phyloP scores from a whole-genome alignment of 306 rosid species.

The Gynostemma pentaphyllum region DNA sequence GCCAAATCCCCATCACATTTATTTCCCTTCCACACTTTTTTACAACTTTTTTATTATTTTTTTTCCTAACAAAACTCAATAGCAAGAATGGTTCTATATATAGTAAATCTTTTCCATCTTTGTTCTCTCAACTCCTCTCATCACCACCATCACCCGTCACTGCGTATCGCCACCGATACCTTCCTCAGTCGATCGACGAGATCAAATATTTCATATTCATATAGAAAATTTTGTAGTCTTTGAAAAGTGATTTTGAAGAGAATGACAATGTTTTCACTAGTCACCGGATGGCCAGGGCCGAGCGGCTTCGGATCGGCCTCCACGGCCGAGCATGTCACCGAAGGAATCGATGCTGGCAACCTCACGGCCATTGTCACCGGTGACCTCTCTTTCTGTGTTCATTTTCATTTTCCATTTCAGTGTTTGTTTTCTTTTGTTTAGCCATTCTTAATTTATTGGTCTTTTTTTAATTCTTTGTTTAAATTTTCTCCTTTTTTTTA shows the following conservation, averaged over 20 bases:
- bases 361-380: conserved; percentile 81
- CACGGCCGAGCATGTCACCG: conserved; percentile 67
- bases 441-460: not conserved
- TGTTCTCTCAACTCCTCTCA: not conserved
- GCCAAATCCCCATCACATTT: not conserved
- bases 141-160: not conserved
- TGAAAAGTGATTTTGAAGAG: not conserved
- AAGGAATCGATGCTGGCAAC: conserved; percentile 56
- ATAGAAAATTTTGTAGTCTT: no score
- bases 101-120: no score
- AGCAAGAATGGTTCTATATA: no score
- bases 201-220: no score
- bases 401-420: not conserved
- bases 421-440: not conserved
- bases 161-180: not conserved
- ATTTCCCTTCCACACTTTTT: not conserved
- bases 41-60: no score
- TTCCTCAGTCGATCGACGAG: not conserved
- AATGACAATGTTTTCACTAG: conserved; percentile 39
- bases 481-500: no score
- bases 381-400: not conserved
- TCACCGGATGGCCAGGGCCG: conserved; percentile 56
- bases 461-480: no score
- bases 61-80: no score
- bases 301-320: conserved; percentile 92